Base-by-base conservation (phyloP, 2,329 filamentous ascomycete genomes). In the Claviceps sp. region DNA sequence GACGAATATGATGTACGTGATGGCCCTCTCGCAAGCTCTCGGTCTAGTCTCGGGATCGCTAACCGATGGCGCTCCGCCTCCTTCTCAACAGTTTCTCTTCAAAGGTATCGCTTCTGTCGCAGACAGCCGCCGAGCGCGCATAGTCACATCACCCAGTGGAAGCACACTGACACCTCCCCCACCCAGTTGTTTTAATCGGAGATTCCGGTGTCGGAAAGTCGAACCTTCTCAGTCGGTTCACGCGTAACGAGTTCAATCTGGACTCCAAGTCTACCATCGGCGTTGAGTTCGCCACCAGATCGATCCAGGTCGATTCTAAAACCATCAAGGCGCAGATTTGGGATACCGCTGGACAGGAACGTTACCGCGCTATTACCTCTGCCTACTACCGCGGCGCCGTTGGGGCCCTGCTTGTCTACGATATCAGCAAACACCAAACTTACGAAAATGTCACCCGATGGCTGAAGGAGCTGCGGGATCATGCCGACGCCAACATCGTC, bases 311-410 rank as follows among this genome's bases (percentile, higher is more conserved):
- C 65, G 93, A 98, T 73, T 87, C 87, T 67, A 98, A 98, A 81
- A 98, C 93, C 58, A 98, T 98, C 83, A 98, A 98, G 80, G 93
- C 93, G 63, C 93, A 98, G 77, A 98, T 98, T 66, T 98, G 94
- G 93, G 93, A 98, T 77, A 98, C 93, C 54, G 93, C 93, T 60
- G 93, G 93, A 61, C 93, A 98, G 76, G 93, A 98, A 75, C 86
- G 93, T 70, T 98, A 97, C 77, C 88, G 94, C 69, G 93, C 93
- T 69, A 98, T 98, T 71, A 98, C 93, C 62, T 96, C 93, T 55
- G 93, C 93, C 61, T 98, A 98, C 78, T 98, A 98, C 74, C 87
- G 93, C 64, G 94, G 93, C 65, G 94, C 93, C 52, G 93, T 98
- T 53, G 93, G 93, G 63, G 93, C 93, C 57, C 83, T 98, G 55